phyloP scores from a whole-genome alignment of 305 asterid species.

The Fraxinus sp. region DNA sequence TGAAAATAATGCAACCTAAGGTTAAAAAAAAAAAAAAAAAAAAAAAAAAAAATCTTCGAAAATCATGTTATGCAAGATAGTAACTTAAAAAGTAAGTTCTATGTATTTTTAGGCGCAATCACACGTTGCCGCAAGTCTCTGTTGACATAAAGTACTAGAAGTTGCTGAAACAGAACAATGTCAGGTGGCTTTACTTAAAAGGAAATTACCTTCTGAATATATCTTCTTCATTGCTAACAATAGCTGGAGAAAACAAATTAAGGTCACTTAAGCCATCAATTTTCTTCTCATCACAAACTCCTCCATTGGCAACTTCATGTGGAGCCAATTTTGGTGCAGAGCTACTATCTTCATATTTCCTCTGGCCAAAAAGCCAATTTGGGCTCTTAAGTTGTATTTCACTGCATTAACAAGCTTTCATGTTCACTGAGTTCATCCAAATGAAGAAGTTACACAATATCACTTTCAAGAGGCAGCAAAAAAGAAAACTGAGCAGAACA shows the following conservation, averaged over 20 bases:
- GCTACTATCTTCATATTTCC: conserved; percentile 67
- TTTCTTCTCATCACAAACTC: conserved; percentile 48
- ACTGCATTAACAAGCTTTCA: conserved; percentile 41
- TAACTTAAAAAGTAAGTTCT: not conserved
- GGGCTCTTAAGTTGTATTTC: conserved; percentile 98
- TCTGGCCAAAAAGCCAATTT: conserved; percentile 97
- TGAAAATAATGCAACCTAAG: not conserved
- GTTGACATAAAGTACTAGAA: not conserved
- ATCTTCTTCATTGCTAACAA: conserved; percentile 77
- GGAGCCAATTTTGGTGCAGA: conserved; percentile 51
- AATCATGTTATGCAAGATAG: not conserved
- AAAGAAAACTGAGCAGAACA: not conserved
- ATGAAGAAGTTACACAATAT: not conserved
- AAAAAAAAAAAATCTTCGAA: not conserved
- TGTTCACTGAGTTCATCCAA: conserved; percentile 16
- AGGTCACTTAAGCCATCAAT: conserved; percentile 57
- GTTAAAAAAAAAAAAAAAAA: not conserved
- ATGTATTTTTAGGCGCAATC: not conserved
- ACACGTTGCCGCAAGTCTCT: not conserved
- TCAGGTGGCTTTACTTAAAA: not conserved
- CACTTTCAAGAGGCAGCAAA: conserved; percentile 5
- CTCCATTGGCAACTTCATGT: conserved; percentile 48
- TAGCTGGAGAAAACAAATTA: conserved; percentile 61
- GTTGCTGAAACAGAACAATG: not conserved
- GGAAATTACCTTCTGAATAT: conserved; percentile 66